phyloP scores from a whole-genome alignment of 495 filamentous ascomycete species.

The Aspergillus coremiiformis region DNA sequence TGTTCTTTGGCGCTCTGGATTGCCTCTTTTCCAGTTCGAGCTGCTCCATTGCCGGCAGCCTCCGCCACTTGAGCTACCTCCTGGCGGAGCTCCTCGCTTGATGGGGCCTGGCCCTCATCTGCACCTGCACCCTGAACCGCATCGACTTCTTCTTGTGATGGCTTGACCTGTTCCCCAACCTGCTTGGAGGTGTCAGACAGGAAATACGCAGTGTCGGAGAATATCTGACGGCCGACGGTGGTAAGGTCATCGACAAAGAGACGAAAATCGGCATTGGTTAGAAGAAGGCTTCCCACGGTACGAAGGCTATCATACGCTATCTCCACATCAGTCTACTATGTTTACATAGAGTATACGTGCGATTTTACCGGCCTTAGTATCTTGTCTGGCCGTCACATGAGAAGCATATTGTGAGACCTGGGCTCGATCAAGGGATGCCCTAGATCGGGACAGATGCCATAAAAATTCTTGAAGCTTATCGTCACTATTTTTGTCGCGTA shows the following conservation, averaged over 20 bases:
- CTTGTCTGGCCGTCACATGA: conserved; percentile 62
- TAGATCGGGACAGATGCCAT: conserved; percentile 72
- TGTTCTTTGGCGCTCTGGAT: conserved; percentile 62
- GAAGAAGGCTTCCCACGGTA: conserved; percentile 72
- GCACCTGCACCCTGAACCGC: conserved; percentile 49
- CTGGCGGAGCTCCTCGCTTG: conserved; percentile 51
- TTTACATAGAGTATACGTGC: neutral
- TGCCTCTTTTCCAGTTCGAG: conserved; percentile 58
- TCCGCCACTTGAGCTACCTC: conserved; percentile 57
- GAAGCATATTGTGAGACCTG: conserved; percentile 56
- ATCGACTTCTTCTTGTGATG: conserved; percentile 53
- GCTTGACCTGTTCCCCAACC: conserved; percentile 63
- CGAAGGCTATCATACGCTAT: conserved; percentile 75
- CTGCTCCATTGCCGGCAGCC: conserved; percentile 55
- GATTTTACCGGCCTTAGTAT: conserved; percentile 65
- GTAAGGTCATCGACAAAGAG: conserved; percentile 78
- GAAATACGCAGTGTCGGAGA: conserved; percentile 76
- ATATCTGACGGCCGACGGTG: conserved; percentile 73
- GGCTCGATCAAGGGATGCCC: conserved; percentile 59
- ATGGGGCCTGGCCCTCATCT: conserved; percentile 46
- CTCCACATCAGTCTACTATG: conserved; percentile 15
- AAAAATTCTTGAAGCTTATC: conserved; percentile 89
- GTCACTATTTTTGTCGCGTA: conserved; percentile 72
- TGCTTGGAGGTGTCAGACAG: conserved; percentile 65
- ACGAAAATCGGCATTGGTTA: conserved; percentile 87